Conservation (phyloP, 176 grass and related monocot species). For the Musa acuminata region DNA sequence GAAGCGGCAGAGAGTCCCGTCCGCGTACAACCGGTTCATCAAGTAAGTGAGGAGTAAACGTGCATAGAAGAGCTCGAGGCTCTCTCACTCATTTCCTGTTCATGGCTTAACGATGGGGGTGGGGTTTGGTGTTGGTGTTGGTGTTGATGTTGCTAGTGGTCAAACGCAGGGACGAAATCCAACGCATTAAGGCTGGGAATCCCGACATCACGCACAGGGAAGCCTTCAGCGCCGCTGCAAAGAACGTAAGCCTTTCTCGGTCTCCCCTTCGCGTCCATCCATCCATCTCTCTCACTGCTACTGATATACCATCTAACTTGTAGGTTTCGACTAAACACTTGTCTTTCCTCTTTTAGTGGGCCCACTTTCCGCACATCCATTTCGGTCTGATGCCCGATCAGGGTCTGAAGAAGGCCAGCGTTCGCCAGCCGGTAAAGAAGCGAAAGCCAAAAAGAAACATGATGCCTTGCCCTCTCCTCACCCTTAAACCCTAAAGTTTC, state of each 20-base stretch:
- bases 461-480: no score
- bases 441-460: not conserved
- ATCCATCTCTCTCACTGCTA: no score
- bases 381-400: slow-evolving; percentile 95
- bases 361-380: slow-evolving; percentile 97
- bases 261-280: no score
- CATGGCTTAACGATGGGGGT: no score
- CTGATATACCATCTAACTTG: no score
- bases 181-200: slow-evolving; percentile 99
- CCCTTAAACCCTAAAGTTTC: no score
- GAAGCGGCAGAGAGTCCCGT: slow-evolving; percentile 97
- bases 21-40: slow-evolving; percentile 99
- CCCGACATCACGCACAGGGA: slow-evolving; percentile 99
- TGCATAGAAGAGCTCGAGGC: no score
- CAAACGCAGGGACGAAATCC: slow-evolving; percentile 91
- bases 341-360: slow-evolving; percentile 55
- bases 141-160: slow-evolving; percentile 9
- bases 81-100: no score
- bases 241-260: slow-evolving; percentile 67
- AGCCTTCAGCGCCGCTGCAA: slow-evolving; percentile 98
- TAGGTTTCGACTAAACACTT: no score
- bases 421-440: slow-evolving; percentile 47
- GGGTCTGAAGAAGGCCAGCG: slow-evolving; percentile 60
- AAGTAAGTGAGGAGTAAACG: slow-evolving; percentile 45
- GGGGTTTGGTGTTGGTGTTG: no score